Conservation (phyloP, 2,329 filamentous ascomycete species). For the Penicillium sp. region DNA sequence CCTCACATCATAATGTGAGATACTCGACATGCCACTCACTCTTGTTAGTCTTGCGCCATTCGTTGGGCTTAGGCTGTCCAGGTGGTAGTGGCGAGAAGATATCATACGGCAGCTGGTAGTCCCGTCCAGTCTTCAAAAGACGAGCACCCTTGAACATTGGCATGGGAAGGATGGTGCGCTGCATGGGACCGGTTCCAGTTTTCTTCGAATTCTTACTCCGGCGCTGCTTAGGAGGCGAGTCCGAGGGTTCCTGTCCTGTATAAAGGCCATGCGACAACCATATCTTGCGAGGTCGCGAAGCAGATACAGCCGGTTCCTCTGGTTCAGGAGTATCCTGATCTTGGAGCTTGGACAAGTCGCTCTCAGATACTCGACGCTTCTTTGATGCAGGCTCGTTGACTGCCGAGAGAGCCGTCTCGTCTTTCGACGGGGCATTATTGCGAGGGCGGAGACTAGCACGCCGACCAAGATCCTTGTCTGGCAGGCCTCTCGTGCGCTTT, state of each 20-base stretch:
- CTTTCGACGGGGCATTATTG: slow-evolving; percentile 26
- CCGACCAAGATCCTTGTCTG: slow-evolving; percentile 56
- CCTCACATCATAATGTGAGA: slow-evolving; percentile 1
- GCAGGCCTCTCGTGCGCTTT: slow-evolving; percentile 58
- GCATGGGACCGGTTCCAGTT: slow-evolving; percentile 26
- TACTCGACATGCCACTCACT: slow-evolving; percentile 57
- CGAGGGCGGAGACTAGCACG: slow-evolving; percentile 58
- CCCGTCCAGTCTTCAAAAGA: slow-evolving; percentile 66
- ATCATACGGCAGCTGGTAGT: slow-evolving; percentile 88
- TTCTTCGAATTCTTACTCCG: slow-evolving; percentile 41
- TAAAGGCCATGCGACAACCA: slow-evolving; percentile 84
- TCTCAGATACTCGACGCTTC: slow-evolving; percentile 42
- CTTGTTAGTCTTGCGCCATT: slow-evolving; percentile 88
- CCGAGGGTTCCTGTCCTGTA: slow-evolving; percentile 67
- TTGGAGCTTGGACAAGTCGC: slow-evolving; percentile 27
- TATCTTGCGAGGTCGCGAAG: slow-evolving; percentile 56
- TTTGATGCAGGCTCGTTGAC: slow-evolving; percentile 33
- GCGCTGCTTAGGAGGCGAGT: slow-evolving; percentile 48
- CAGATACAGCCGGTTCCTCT: slow-evolving; percentile 19
- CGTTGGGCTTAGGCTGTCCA: slow-evolving; percentile 85
- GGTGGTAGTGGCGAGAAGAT: slow-evolving; percentile 82
- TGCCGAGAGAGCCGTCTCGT: slow-evolving; percentile 11
- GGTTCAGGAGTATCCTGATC: slow-evolving; percentile 14
- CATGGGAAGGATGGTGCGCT: slow-evolving; percentile 58
- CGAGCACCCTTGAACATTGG: slow-evolving; percentile 77